Base-by-base conservation (phyloP, 2,329 filamentous ascomycete genomes). In the Geosmithia putterillii region DNA sequence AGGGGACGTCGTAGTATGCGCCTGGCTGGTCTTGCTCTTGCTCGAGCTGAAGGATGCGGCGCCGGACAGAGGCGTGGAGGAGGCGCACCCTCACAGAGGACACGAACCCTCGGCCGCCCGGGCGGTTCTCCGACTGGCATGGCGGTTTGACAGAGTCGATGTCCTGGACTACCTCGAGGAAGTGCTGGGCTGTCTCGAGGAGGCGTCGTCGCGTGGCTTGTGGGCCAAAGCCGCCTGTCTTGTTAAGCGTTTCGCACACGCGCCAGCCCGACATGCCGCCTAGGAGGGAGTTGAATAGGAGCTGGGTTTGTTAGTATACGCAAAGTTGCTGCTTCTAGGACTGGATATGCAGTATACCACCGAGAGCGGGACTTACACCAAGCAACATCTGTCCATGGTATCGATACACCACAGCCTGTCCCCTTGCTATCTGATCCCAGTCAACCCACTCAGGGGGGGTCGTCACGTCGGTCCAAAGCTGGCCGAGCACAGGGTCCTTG, bases 341-440 rank as follows among this genome's bases (percentile, higher is more conserved):
- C 12, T 32, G 8, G 37, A 32, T 12, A 19, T 2, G 17, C 18
- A 23, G 32, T 19, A n/a, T 10, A 20, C 10, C 8, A 40, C n/a
- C 14, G 7, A n/a, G 14, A 4, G 38, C n/a, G 35, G 38, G 17
- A 51, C 61, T 52, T 54, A 69, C 68, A 9, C 65, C 77, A 7
- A 79, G 82, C 18, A 87, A 59, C 19, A 74, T 73, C 1, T 81
- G 75, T 0, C 76, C 78, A 17, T 76, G 82, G 57, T 88, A 89
- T 32, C 84, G 75, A 57, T 86, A 88, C 54, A 88, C 86, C 1
- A 87, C 74, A 50, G 83, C 75, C 56, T 90, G 84, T 0, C 84
- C 85, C 52, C 84, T 69, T 46, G 71, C 67, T 44, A 90, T 81
- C 54, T 87, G 82, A 2, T 73, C 72, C 83, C 83, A 89, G 55